Evolutionary conservation across 1,284 basidiomycete species (phyloP).

Genomic region (Lignosus rhinocerotis): DNA sequence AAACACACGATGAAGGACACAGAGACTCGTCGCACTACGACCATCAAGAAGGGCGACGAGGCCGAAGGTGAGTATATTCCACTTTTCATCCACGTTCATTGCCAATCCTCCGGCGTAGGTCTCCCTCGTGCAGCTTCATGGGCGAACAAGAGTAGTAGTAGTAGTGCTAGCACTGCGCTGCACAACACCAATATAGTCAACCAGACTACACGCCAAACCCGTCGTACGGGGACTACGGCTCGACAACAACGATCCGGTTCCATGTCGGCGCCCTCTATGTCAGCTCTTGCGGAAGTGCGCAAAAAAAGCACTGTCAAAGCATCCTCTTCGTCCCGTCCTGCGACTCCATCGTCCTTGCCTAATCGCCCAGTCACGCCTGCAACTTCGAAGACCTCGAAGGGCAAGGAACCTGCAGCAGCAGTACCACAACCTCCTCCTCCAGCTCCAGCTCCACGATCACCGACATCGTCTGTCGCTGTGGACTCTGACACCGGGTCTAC

Average conservation of each 20-base stretch:
- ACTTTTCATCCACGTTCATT: neutral
- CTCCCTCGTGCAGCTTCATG: conserved; percentile 85
- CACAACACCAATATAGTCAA: conserved; percentile 31
- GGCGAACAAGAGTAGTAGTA: conserved; percentile 55
- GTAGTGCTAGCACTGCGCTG: conserved; percentile 29
- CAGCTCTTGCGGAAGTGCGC: conserved; percentile 39
- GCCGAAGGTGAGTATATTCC: conserved; percentile 52
- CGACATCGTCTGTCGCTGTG: conserved; percentile 45
- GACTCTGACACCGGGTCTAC: conserved; percentile 40
- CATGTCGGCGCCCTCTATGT: conserved; percentile 29
- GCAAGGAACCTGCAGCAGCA: conserved; percentile 38
- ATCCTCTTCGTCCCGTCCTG: conserved; percentile 61
- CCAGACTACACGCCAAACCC: conserved; percentile 30
- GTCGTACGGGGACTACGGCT: conserved; percentile 24
- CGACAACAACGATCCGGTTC: conserved; percentile 32
- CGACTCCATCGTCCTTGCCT: conserved; percentile 51
- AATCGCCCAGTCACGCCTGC: conserved; percentile 49
- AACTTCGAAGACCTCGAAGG: conserved; percentile 41
- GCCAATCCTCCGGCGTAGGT: conserved; percentile 33
- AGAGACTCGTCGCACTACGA: conserved; percentile 58
- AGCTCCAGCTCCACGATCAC: conserved; percentile 48
- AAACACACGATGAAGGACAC: conserved; percentile 89
- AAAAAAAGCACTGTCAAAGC: conserved; percentile 44
- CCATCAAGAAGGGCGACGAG: conserved; percentile 56
- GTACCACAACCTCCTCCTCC: conserved; percentile 22